phyloP scores from a whole-genome alignment of 2,329 filamentous ascomycete species.

The Pseudopithomyces chartarum region DNA sequence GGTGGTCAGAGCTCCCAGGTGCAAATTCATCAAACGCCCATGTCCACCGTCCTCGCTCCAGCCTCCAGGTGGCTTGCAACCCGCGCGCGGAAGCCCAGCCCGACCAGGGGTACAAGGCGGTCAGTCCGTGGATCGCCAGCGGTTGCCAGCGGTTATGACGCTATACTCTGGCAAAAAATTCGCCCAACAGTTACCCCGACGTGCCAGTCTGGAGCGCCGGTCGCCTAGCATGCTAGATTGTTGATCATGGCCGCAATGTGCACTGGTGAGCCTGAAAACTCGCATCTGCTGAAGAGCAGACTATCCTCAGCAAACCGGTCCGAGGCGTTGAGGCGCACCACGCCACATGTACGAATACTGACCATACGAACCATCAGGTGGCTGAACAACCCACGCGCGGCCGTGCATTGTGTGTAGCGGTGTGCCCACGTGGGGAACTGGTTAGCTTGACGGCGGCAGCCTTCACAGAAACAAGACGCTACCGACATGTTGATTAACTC shows the following conservation, averaged over 20 bases:
- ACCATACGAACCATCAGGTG: too few relatives aligned
- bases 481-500: not conserved
- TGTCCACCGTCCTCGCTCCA: conserved; percentile 10
- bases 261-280: not conserved
- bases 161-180: conserved; percentile 11
- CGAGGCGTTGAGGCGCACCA: conserved; percentile 1
- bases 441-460: conserved; percentile 6
- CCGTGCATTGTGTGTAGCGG: conserved; percentile 7
- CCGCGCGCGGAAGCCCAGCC: conserved; percentile 10
- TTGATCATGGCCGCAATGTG: not conserved
- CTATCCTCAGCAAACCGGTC: too few relatives aligned
- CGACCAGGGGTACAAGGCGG: conserved; percentile 22
- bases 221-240: not conserved
- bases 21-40: conserved; percentile 22
- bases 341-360: too few relatives aligned
- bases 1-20: conserved; percentile 25
- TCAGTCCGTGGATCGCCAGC: conserved; percentile 16
- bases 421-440: conserved; percentile 19
- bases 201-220: not conserved
- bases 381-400: not conserved
- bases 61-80: conserved; percentile 11
- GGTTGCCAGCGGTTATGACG: conserved; percentile 17
- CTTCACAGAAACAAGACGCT: not conserved
- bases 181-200: conserved; percentile 17
- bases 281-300: too few relatives aligned